phyloP scores from a whole-genome alignment of 768 basidiomycete genomes.

The Cystobasidium ongulense region DNA sequence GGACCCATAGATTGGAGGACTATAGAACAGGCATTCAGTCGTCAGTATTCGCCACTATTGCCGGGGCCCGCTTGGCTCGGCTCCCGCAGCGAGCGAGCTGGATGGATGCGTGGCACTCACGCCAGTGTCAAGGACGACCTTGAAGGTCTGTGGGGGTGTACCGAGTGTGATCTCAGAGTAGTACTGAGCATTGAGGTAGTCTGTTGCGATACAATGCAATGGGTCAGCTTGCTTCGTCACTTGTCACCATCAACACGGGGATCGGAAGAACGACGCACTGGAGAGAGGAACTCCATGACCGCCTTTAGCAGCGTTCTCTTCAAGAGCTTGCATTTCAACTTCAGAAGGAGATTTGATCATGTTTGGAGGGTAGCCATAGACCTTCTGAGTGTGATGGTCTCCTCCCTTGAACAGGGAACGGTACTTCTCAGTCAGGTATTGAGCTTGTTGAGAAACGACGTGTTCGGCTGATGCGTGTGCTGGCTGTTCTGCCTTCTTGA shows the following conservation, averaged over 20 bases:
- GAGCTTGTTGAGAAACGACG: conserved; percentile 73
- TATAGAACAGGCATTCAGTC: conserved; percentile 42
- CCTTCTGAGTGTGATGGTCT: conserved; percentile 48
- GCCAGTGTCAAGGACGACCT: conserved; percentile 84
- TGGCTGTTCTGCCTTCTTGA: conserved; percentile 60
- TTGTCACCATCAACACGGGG: not conserved
- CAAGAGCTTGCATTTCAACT: conserved; percentile 36
- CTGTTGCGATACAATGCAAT: conserved; percentile 51
- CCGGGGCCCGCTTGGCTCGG: not conserved
- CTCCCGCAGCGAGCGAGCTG: not conserved
- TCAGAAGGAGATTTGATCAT: conserved; percentile 54
- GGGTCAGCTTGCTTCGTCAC: not conserved
- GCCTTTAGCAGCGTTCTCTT: conserved; percentile 52
- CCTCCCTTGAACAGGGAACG: conserved; percentile 46
- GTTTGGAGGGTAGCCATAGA: conserved; percentile 54
- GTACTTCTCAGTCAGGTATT: conserved; percentile 60
- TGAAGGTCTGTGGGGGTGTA: conserved; percentile 54
- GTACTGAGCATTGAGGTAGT: conserved; percentile 96
- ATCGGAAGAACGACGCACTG: conserved; percentile 54
- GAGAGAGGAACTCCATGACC: conserved; percentile 81
- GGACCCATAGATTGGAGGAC: conserved; percentile 39
- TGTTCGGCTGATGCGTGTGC: conserved; percentile 59
- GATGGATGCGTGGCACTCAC: conserved; percentile 55
- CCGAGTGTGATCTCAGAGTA: conserved; percentile 63
- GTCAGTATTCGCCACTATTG: not conserved